Conservation (phyloP, 768 basidiomycete genomes). For the Holtermanniella nyarrowii region DNA sequence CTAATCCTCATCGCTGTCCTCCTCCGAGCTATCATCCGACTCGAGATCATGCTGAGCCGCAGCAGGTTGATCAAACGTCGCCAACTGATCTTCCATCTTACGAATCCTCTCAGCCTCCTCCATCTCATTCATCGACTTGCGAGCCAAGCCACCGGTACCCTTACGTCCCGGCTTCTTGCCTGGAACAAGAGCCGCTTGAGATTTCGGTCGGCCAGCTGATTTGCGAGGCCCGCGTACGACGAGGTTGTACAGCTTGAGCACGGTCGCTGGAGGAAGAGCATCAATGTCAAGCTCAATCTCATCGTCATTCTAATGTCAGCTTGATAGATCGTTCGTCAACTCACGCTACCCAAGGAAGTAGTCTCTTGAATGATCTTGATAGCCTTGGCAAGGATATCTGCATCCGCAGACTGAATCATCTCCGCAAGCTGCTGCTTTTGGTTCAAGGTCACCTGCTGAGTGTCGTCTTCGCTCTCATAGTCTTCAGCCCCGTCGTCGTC, state of each 20-base stretch:
- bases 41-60: constrained; percentile 15
- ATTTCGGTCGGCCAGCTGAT: constrained; percentile 43
- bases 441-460: constrained; percentile 59
- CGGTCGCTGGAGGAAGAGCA: constrained; percentile 67
- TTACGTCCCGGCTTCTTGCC: constrained; percentile 26
- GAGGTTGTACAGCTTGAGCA: constrained; percentile 90
- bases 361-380: constrained; percentile 93
- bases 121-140: constrained; percentile 95
- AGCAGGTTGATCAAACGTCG: constrained; percentile 53
- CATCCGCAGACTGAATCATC: constrained; percentile 78
- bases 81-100: constrained; percentile 75
- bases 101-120: constrained; percentile 92
- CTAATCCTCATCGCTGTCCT: constrained; percentile 36
- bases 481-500: constrained; percentile 13
- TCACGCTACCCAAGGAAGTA: constrained; percentile 83
- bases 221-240: constrained; percentile 48
- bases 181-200: constrained; percentile 8
- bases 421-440: constrained; percentile 98
- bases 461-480: constrained; percentile 24
- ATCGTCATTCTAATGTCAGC: constrained; percentile 45
- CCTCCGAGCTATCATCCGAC: constrained; percentile 22
- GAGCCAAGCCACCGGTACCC: constrained; percentile 71
- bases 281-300: constrained; percentile 99
- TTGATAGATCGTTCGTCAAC: constrained; percentile 38
- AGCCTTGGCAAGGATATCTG: constrained; percentile 70